Evolutionary conservation across 208 protist genomes (phyloP).

Genomic region (Tritrichomonas musculus): DNA sequence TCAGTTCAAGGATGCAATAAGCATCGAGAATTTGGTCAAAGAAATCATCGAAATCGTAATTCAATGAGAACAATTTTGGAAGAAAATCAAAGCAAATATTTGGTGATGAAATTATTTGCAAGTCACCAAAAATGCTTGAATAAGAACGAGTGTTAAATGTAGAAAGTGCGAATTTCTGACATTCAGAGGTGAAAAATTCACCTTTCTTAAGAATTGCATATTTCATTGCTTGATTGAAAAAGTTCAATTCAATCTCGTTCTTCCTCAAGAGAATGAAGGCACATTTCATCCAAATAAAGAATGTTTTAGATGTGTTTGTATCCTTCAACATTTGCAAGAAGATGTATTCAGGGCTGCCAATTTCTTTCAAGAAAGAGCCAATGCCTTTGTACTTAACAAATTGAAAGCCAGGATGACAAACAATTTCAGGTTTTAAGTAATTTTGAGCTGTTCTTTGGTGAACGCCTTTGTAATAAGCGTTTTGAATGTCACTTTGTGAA

Average conservation of each 20-base stretch:
- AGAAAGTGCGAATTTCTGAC: neutral
- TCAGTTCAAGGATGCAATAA: neutral
- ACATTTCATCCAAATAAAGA: neutral
- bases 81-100: neutral
- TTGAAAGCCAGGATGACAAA: neutral
- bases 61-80: neutral
- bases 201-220: neutral
- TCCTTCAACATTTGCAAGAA: neutral
- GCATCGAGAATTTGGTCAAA: neutral
- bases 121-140: neutral
- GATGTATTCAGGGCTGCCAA: neutral
- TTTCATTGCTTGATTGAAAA: neutral
- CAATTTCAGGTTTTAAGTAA: neutral
- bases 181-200: neutral
- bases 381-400: neutral
- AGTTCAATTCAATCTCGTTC: neutral
- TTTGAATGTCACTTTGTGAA: neutral
- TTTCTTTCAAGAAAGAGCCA: neutral
- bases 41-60: neutral
- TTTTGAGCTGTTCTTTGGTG: neutral
- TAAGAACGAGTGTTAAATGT: neutral
- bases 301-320: neutral
- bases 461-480: neutral
- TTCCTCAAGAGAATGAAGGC: neutral
- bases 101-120: neutral